These are phyloP conservation scores for Gossypium thurberi DNA, from an alignment of 345 rosid species.

Conservation along the genomic window DNA sequence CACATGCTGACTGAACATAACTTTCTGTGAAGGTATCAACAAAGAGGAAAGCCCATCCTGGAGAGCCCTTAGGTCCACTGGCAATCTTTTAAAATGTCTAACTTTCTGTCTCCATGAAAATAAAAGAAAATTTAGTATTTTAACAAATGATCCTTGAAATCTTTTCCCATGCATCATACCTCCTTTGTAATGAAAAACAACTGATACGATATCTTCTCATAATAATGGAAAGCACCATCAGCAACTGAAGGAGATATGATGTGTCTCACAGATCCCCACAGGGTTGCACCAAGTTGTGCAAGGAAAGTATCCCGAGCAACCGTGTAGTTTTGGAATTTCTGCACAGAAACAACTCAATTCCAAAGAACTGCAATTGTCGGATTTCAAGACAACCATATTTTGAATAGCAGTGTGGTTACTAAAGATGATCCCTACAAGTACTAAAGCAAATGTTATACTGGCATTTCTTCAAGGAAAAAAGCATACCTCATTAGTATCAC, in stretches of 20 bases:
- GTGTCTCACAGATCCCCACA: constrained; percentile 97
- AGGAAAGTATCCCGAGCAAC: constrained; percentile 97
- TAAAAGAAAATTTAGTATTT: not conserved
- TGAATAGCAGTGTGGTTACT: constrained; percentile 3
- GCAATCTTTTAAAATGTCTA: constrained; percentile 54
- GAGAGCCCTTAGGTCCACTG: constrained; percentile 75
- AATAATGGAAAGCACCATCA: constrained; percentile 95
- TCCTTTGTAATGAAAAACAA: constrained; percentile 86
- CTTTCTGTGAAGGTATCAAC: constrained; percentile 76
- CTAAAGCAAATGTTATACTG: not conserved
- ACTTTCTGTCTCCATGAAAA: constrained; percentile 54
- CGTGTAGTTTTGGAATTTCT: constrained; percentile 89
- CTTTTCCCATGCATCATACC: constrained; percentile 38
- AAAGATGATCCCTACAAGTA: not conserved
- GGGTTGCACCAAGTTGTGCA: constrained; percentile 87
- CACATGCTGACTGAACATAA: constrained; percentile 65
- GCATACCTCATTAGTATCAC: constrained; percentile 68
- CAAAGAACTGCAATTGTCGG: constrained; percentile 10
- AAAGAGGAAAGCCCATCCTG: constrained; percentile 84
- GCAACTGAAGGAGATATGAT: constrained; percentile 85
- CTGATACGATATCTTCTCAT: constrained; percentile 92
- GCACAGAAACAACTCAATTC: constrained; percentile 22
- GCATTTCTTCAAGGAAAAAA: constrained; percentile 1
- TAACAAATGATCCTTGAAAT: constrained; percentile 8
- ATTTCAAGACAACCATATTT: constrained; percentile 1